Evolutionary conservation across 805 yeast species (phyloP).

Genomic region (Lachancea cidri): DNA sequence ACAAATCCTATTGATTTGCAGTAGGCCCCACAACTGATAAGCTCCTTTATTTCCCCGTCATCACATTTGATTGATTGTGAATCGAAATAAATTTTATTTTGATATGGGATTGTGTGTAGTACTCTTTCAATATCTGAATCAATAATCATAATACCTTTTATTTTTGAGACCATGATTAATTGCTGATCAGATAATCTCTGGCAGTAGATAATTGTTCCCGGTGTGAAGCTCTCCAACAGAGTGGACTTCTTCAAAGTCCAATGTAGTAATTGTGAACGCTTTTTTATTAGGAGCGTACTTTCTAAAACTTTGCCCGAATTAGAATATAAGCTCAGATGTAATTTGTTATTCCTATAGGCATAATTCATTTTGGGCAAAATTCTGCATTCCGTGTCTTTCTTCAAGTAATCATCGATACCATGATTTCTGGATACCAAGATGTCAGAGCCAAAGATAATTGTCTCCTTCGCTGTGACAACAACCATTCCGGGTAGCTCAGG

Average conservation of each 20-base stretch:
- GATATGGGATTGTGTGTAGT: not conserved
- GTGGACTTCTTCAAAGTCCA: not conserved
- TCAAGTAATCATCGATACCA: not conserved
- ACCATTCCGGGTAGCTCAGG: not conserved
- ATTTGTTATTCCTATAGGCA: too few species aligned
- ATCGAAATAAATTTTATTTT: constrained; percentile 1
- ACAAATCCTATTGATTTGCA: not conserved
- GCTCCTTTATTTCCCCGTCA: not conserved
- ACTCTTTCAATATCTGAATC: not conserved
- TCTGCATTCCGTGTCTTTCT: not conserved
- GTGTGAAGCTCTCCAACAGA: not conserved
- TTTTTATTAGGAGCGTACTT: too few species aligned
- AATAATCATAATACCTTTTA: not conserved
- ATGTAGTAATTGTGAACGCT: not conserved
- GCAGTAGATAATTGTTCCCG: not conserved
- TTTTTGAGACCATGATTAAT: not conserved
- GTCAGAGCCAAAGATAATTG: not conserved
- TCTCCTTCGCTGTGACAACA: not conserved
- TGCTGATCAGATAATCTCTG: not conserved
- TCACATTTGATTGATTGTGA: not conserved
- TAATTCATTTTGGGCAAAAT: not conserved
- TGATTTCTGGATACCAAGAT: not conserved
- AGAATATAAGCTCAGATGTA: not conserved
- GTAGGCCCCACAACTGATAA: constrained; percentile 3
- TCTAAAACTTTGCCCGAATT: not conserved